Conservation (phyloP, 495 filamentous ascomycete genomes). For the Entonaema liquescens region DNA sequence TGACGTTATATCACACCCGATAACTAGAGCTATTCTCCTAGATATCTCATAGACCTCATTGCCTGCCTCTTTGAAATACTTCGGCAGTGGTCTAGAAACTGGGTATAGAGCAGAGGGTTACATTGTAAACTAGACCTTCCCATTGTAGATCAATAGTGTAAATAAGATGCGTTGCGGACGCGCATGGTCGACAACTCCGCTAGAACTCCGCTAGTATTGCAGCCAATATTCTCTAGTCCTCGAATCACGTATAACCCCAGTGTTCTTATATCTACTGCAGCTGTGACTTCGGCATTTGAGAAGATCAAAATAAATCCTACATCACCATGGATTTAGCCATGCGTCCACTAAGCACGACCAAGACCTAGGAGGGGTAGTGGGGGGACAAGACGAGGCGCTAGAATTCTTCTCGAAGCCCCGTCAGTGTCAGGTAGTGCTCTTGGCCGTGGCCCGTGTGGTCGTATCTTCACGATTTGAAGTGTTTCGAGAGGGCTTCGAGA, state of each 20-base stretch:
- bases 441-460: constrained; percentile 21
- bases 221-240: background rate
- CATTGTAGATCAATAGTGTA: background rate
- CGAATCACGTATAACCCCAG: background rate
- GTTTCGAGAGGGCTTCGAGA: constrained; percentile 18
- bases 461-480: constrained; percentile 8
- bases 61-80: constrained; percentile 10
- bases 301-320: constrained; percentile 3
- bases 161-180: background rate
- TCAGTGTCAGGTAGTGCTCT: constrained; percentile 8
- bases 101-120: background rate
- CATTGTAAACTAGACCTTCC: constrained; percentile 6
- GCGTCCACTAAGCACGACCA: constrained; percentile 28
- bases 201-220: background rate
- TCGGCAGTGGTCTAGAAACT: constrained; percentile 16
- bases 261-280: background rate
- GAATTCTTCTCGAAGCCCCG: constrained; percentile 38
- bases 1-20: constrained; percentile 3
- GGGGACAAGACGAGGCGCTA: constrained; percentile 26
- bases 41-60: background rate
- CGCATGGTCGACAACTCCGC: background rate
- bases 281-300: background rate
- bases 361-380: constrained; percentile 17
- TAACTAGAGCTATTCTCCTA: background rate
- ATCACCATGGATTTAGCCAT: constrained; percentile 9